Evolutionary conservation across 345 rosid species (phyloP), one percentile per base, ranked within the genome.

Genomic region (Populus pruinosa): DNA sequence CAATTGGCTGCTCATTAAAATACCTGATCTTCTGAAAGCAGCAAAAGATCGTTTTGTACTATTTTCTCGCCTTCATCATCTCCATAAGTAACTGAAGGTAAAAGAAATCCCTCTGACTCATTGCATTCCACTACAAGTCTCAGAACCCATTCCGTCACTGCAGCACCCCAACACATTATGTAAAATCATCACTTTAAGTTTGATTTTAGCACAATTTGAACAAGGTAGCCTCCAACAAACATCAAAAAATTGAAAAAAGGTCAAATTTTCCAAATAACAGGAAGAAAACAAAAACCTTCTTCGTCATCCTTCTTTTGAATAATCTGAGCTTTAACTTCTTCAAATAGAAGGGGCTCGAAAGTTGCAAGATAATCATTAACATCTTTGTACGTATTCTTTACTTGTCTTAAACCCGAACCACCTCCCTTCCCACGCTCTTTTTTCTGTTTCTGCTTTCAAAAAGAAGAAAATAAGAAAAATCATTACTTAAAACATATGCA

Each of bases 321-420:
- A 79, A 95, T 91, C 62, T 92, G 97, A 85, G 99, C 92, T 83
- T 92, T 95, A 36, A 91, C 94, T 87, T 95, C 99, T 81, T 95
- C 99, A 41, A 95, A 90, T 76, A 95, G 85, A 31, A 95, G 90
- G 2, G 96, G 96, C 87, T 95, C 99, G 80, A 91, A 90, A 73
- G 96, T 91, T 39, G 89, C 86, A 35, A 93, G 83, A 74, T 95
- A 93, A 80, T 95, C 98, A 79, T 89, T 94, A 36, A 87, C 88
- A 72, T 88, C 92, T 74, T 78, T 85, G 81, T 89, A 95, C 2
- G 89, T 85, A 79, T 87, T 79, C 83, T 95, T 90, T 74, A 91
- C 98, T 79, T 83, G 69, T 61, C 76, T 88, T 44, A 93, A 69
- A 69, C 81, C 88, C 69, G 71, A 79, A 70, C 70, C 75, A 69